phyloP scores from a whole-genome alignment of 257 asterid genomes.

The Eucommia ulmoides region DNA sequence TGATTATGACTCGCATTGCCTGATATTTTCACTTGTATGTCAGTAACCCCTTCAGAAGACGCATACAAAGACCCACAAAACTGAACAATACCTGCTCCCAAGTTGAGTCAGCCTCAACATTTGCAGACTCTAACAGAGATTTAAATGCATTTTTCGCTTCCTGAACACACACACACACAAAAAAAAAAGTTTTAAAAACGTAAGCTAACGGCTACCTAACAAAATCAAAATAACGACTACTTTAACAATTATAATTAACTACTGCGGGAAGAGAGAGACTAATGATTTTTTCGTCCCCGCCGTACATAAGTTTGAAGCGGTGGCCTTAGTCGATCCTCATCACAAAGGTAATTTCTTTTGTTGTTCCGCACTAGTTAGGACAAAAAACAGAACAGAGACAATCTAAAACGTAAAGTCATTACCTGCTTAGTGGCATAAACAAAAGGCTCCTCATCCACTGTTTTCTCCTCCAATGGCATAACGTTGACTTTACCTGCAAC shows the following conservation, averaged over 20 bases:
- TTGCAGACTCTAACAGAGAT: conserved; percentile 72
- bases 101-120: conserved; percentile 83
- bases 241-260: too few species aligned
- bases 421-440: conserved; percentile 89
- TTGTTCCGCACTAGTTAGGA: not conserved
- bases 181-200: not conserved
- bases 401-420: conserved; percentile 7
- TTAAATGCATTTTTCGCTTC: conserved; percentile 95
- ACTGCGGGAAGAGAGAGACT: too few species aligned
- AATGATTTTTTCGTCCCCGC: too few species aligned
- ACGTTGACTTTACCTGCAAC: conserved; percentile 40
- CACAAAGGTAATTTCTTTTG: not conserved
- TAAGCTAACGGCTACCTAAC: too few species aligned
- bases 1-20: conserved; percentile 93
- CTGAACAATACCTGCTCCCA: conserved; percentile 99
- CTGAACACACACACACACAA: conserved; percentile 22
- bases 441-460: conserved; percentile 52
- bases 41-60: too few species aligned
- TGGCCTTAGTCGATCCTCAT: too few species aligned
- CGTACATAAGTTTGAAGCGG: too few species aligned
- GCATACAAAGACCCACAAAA: too few species aligned
- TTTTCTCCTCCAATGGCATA: conserved; percentile 49
- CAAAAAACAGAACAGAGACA: conserved; percentile 12
- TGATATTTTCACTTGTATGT: too few species aligned
- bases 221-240: too few species aligned